Evolutionary conservation across 2,329 filamentous ascomycete genomes (phyloP).

Genomic region (Ascochyta rabiei): DNA sequence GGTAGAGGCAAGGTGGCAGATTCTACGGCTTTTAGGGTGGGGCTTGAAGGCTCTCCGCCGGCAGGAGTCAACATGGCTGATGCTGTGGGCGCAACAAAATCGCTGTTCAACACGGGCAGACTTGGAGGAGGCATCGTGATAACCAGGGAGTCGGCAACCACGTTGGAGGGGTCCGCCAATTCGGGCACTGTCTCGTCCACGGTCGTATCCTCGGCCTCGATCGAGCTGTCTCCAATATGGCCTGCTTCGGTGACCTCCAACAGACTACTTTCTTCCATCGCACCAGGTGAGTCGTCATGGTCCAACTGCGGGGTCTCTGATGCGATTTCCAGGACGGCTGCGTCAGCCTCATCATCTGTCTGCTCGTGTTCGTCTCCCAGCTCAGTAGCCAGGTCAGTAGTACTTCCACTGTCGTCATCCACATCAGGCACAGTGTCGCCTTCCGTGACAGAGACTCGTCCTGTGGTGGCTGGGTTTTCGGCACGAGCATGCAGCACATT

Average conservation of each 20-base stretch:
- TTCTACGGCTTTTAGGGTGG: slow-evolving; percentile 41
- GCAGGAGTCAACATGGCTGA: slow-evolving; percentile 39
- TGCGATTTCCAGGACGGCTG: neutral
- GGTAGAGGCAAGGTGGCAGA: slow-evolving; percentile 47
- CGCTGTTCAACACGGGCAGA: slow-evolving; percentile 30
- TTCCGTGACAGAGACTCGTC: slow-evolving; percentile 14
- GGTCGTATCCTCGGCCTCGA: slow-evolving; percentile 2
- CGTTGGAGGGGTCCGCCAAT: neutral
- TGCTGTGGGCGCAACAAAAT: slow-evolving; percentile 17
- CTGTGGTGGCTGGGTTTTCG: neutral
- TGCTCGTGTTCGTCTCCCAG: slow-evolving; percentile 8
- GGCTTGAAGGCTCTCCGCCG: slow-evolving; percentile 43
- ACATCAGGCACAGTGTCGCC: neutral
- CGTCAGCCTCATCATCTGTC: slow-evolving; percentile 1
- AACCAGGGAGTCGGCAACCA: neutral
- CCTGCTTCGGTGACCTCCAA: slow-evolving; percentile 4
- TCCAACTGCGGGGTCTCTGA: neutral
- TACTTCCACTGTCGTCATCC: slow-evolving; percentile 1
- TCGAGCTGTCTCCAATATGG: neutral
- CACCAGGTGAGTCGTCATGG: neutral
- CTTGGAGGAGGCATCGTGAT: slow-evolving; percentile 44
- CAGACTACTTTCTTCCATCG: slow-evolving; percentile 2
- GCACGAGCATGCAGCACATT: neutral
- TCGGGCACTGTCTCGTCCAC: slow-evolving; percentile 3
- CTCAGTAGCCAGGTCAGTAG: slow-evolving; percentile 4